These are phyloP conservation scores for Podospora anserina DNA, from an alignment of 495 filamentous ascomycete genomes.

Conservation along the genomic window DNA sequence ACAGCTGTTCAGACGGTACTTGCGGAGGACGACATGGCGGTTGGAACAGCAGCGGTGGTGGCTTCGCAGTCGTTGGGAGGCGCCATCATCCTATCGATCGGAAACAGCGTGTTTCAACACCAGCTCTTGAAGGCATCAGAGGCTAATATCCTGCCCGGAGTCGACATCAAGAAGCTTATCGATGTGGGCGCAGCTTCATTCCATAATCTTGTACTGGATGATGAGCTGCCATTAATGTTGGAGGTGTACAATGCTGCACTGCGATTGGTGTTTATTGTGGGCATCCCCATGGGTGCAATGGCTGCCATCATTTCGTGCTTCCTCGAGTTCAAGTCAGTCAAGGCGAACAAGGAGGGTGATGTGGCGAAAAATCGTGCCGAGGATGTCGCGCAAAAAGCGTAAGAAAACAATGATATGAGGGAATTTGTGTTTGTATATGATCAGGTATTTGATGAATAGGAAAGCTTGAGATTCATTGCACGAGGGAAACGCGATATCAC, in stretches of 20 bases:
- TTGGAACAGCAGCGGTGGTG: constrained; percentile 59
- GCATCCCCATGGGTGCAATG: constrained; percentile 35
- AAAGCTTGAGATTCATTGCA: not conserved
- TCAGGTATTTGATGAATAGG: not conserved
- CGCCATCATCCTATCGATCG: constrained; percentile 60
- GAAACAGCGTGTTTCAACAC: constrained; percentile 58
- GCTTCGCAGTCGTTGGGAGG: constrained; percentile 61
- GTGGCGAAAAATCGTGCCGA: not conserved
- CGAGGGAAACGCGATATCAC: not conserved
- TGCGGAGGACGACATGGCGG: constrained; percentile 51
- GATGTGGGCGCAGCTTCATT: constrained; percentile 52
- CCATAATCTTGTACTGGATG: constrained; percentile 30
- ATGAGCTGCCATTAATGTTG: constrained; percentile 31
- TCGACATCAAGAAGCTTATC: constrained; percentile 33
- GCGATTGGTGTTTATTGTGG: constrained; percentile 29
- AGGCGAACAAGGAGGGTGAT: constrained; percentile 8
- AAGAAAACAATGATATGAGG: too few relatives aligned
- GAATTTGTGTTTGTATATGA: not conserved
- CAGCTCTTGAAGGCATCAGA: constrained; percentile 41
- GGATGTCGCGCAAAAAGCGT: not conserved
- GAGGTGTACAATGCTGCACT: constrained; percentile 34
- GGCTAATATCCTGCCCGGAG: constrained; percentile 20
- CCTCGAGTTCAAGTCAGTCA: constrained; percentile 53
- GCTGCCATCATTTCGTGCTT: constrained; percentile 41
- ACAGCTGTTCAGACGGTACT: constrained; percentile 56